A percentile compares a stretch with the other conserved stretches of the same genome.
Conservation (phyloP, 306 rosid species). For the Sophora flavescens region DNA sequence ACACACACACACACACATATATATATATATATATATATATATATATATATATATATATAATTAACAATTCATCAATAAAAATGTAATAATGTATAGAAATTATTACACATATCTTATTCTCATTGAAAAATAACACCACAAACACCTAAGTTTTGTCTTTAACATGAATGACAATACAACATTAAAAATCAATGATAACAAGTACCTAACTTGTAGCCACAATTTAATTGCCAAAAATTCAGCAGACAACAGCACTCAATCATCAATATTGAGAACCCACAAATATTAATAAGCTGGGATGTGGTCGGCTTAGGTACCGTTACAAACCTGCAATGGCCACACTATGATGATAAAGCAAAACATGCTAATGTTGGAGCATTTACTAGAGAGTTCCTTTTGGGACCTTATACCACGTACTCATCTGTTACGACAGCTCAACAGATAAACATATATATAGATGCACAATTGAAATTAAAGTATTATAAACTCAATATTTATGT, state of each 20-base stretch:
- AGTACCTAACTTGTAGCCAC: neutral
- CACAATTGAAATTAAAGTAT: too few species aligned
- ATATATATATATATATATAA: too few species aligned
- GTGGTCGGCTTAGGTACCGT: slow-evolving; percentile 33
- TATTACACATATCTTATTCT: too few species aligned
- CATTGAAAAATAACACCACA: too few species aligned
- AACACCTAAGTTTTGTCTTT: neutral
- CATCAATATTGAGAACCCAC: slow-evolving; percentile 40
- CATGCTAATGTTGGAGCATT: slow-evolving; percentile 40
- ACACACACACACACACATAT: too few species aligned
- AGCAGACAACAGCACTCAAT: slow-evolving; percentile 6
- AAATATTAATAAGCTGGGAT: slow-evolving; percentile 28
- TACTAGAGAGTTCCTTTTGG: slow-evolving; percentile 18
- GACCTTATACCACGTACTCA: slow-evolving; percentile 1
- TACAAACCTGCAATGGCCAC: slow-evolving; percentile 22
- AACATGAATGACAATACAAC: neutral
- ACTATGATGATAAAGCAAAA: slow-evolving; percentile 30
- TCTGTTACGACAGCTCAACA: neutral
- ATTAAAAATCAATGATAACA: neutral
- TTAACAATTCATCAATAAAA: too few species aligned
- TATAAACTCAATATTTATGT: too few species aligned
- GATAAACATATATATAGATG: too few species aligned
- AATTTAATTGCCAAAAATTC: neutral
- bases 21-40: too few species aligned
- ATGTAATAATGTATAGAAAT: too few species aligned